phyloP scores from a whole-genome alignment of 2,329 filamentous ascomycete species.

The Colletotrichum sp. region DNA sequence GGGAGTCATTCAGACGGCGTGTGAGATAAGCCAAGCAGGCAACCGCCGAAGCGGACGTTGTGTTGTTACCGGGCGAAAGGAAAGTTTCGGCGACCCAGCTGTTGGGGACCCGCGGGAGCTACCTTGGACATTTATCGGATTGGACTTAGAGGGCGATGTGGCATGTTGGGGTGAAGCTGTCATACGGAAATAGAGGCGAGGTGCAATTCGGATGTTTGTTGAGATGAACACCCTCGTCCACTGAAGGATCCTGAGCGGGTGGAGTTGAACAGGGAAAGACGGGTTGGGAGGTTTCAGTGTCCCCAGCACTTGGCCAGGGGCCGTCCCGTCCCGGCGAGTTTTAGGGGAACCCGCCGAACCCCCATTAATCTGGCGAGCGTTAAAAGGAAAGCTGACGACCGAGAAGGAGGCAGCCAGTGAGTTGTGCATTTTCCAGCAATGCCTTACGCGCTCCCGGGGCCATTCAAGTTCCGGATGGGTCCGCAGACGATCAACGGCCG shows the following conservation, averaged over 20 bases:
- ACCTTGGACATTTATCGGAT: not conserved
- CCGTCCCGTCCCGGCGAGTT: not conserved
- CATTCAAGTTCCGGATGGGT: not conserved
- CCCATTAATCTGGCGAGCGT: not conserved
- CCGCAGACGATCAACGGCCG: not conserved
- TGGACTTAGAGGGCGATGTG: not conserved
- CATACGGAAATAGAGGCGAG: not conserved
- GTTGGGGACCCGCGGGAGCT: not conserved
- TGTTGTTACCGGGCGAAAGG: not conserved
- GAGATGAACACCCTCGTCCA: not conserved
- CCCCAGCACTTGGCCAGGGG: not conserved
- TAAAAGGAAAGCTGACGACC: not conserved
- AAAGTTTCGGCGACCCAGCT: not conserved
- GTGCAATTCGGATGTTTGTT: not conserved
- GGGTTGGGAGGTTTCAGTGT: not conserved
- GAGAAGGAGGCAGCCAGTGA: not conserved
- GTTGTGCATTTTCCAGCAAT: not conserved
- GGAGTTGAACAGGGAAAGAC: not conserved
- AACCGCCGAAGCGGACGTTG: not conserved
- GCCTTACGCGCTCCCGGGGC: not conserved
- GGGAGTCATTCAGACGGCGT: not conserved
- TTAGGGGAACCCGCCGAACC: not conserved
- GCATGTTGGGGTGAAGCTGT: constrained; percentile 6
- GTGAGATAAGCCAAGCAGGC: not conserved
- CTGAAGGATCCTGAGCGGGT: not conserved